Conservation (phyloP, 108 stramenopile genomes). For the Cylindrotheca closterium region DNA sequence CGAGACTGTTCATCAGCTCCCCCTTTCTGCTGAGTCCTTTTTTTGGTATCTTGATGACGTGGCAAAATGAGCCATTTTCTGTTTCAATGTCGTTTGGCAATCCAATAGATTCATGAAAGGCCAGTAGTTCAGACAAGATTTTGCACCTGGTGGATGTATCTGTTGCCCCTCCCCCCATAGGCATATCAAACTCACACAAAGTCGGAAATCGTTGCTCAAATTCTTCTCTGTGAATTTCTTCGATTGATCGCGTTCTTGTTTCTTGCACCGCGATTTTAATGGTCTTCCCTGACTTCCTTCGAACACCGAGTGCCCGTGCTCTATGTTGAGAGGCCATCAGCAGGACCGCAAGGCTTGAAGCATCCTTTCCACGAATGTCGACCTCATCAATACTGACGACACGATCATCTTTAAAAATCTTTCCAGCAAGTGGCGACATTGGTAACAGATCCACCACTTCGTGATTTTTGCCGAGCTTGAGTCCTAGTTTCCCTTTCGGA, state of each 20-base stretch:
- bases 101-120: neutral
- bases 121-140: neutral
- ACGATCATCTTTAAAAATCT: neutral
- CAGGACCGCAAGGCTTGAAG: neutral
- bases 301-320: neutral
- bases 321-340: neutral
- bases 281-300: neutral
- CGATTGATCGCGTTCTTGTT: neutral
- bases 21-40: neutral
- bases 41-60: neutral
- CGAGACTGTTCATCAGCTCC: neutral
- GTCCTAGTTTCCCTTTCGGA: neutral
- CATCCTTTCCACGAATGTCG: neutral
- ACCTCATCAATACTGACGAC: neutral
- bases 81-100: neutral
- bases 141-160: neutral
- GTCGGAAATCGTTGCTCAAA: neutral
- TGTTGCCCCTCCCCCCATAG: neutral
- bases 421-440: neutral
- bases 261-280: neutral
- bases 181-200: neutral
- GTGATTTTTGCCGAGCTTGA: neutral
- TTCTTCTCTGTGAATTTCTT: neutral
- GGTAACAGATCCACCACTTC: neutral
- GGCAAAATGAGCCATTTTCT: neutral